Base-by-base conservation (phyloP, 495 filamentous ascomycete genomes). In the Hypoxylon fragiforme region DNA sequence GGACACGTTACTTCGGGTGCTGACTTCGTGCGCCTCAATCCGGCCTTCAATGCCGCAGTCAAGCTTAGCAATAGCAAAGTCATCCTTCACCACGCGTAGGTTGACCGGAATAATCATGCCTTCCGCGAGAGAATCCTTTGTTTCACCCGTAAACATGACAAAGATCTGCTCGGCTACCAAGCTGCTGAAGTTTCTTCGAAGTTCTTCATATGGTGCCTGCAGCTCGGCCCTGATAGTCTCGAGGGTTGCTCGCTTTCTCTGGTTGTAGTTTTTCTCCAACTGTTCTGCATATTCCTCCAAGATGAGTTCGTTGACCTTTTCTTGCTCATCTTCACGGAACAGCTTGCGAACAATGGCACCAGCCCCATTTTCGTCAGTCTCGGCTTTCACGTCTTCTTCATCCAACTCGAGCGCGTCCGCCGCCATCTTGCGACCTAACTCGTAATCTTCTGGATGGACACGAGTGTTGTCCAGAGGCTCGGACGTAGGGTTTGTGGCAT, bases 391-490 rank as follows among this genome's bases (percentile, higher is more conserved):
- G 66, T 98, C 94, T 71, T 98, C 94, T 69, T 98, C 94, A 62
- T 98, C 95, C 58, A 97, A 72, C 66, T 96, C 92, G 36, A 97
- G 75, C 34, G 94, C 95, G 77, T 98, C 94, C 11, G 95, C 94
- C 16, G 94, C 95, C 86, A 97, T 97, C 70, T 98, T 98, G 44
- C 92, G 86, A 14, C 90, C 94, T 35, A 98, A 81, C 43, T 98
- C 94, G 68, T 98, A 98, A 67, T 97, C 94, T 78, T 97, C 94
- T 5, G 94, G 94, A 65, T 98, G 94, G 12, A 97, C 89, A 69
- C 94, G 84, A 20, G 94, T 97, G 66, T 95, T 96, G 69, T 98
- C 94, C 4, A 98, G 79, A 21, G 94, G 95, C 64, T 98, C 95
- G 0, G 90, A 84, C 1, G 88, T 81, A 0, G 85, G 78, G 28